Conservation (phyloP, 2,329 filamentous ascomycete genomes). For the Hypoxylon rubiginosum region DNA sequence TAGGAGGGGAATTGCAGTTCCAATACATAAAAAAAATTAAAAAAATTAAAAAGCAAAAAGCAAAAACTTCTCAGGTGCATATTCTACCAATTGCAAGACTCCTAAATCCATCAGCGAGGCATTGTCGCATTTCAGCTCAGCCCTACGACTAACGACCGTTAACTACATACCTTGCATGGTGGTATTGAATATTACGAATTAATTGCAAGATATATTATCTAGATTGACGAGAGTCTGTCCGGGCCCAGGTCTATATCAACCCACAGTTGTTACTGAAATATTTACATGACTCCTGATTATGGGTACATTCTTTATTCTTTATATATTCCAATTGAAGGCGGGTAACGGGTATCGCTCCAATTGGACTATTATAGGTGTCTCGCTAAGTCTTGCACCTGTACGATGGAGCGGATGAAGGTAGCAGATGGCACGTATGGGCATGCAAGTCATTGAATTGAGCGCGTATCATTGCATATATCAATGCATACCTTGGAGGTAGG, state of each 20-base stretch:
- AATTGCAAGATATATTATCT: slow-evolving; percentile 41
- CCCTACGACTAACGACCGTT: slow-evolving; percentile 37
- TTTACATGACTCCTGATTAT: background rate
- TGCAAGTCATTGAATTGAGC: slow-evolving; percentile 16
- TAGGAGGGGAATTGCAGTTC: too few relatives aligned
- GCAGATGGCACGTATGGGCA: slow-evolving; percentile 20
- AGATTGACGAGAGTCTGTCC: slow-evolving; percentile 36
- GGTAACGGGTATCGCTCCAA: slow-evolving; percentile 18
- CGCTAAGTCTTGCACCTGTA: slow-evolving; percentile 22
- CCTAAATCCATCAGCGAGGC: slow-evolving; percentile 4
- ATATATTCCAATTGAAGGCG: background rate
- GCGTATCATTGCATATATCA: slow-evolving; percentile 1
- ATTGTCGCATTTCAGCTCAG: slow-evolving; percentile 43
- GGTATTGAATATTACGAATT: slow-evolving; percentile 38
- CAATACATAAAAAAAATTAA: too few relatives aligned
- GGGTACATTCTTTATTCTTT: background rate
- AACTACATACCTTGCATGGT: slow-evolving; percentile 37
- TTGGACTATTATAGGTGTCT: slow-evolving; percentile 18
- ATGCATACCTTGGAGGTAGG: background rate
- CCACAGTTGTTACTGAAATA: slow-evolving; percentile 20
- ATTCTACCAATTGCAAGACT: slow-evolving; percentile 16
- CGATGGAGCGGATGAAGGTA: slow-evolving; percentile 21
- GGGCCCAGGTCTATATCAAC: slow-evolving; percentile 20
- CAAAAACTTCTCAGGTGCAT: slow-evolving; percentile 8
- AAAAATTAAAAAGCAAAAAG: slow-evolving; percentile 15